Percentiles rank a stretch among this genome's conserved stretches.
Conservation (phyloP, 2,329 filamentous ascomycete species). For the Diaporthe ilicicola region DNA sequence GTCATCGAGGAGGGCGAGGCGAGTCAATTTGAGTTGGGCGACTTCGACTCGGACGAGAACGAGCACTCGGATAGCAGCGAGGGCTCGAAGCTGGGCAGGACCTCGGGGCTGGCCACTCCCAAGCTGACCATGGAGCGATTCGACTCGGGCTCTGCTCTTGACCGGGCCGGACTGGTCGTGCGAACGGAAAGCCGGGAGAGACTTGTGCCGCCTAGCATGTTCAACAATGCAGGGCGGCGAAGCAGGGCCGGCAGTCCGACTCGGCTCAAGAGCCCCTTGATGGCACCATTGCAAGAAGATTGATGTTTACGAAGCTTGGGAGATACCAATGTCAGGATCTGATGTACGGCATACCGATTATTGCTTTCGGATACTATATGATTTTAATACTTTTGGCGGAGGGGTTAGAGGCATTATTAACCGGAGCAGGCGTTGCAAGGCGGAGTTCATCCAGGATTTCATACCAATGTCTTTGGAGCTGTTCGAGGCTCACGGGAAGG, state of each 20-base stretch:
- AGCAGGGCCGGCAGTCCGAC: slow-evolving; percentile 67
- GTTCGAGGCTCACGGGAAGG: neutral
- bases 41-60: slow-evolving; percentile 70
- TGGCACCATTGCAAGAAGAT: slow-evolving; percentile 56
- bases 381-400: slow-evolving; percentile 21
- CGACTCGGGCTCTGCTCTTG: slow-evolving; percentile 58
- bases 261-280: slow-evolving; percentile 65
- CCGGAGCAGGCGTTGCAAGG: slow-evolving; percentile 1
- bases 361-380: slow-evolving; percentile 26
- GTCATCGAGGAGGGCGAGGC: slow-evolving; percentile 83
- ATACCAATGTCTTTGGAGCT: neutral
- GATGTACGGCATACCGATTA: slow-evolving; percentile 25
- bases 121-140: slow-evolving; percentile 64
- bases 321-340: slow-evolving; percentile 27
- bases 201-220: slow-evolving; percentile 63
- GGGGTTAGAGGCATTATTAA: slow-evolving; percentile 4
- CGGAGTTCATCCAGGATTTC: neutral
- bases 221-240: slow-evolving; percentile 58
- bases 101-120: slow-evolving; percentile 75
- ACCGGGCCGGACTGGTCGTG: slow-evolving; percentile 77
- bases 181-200: slow-evolving; percentile 89
- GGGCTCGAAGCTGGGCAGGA: slow-evolving; percentile 62
- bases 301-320: slow-evolving; percentile 33
- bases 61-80: slow-evolving; percentile 71
- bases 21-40: slow-evolving; percentile 80